These are phyloP conservation scores for Leccinum variicolor DNA, from an alignment of 768 basidiomycete species.

Conservation along the genomic window DNA sequence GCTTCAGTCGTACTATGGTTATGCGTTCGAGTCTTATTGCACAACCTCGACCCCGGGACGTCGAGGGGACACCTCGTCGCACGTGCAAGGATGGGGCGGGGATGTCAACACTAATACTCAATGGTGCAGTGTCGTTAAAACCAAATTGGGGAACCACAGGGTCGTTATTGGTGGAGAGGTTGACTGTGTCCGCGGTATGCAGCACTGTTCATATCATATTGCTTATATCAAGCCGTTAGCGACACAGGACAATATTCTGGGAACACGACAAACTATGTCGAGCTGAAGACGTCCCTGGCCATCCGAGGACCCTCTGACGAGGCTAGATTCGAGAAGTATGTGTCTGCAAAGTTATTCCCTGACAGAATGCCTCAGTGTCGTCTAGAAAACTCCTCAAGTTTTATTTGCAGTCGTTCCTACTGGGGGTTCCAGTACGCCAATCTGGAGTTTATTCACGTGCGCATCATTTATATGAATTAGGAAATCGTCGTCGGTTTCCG, in stretches of 20 bases:
- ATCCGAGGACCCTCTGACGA: conserved; percentile 67
- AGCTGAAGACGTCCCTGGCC: conserved; percentile 80
- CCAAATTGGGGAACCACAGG: conserved; percentile 69
- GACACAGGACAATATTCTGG: conserved; percentile 57
- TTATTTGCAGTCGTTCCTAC: conserved; percentile 87
- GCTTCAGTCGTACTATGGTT: conserved; percentile 75
- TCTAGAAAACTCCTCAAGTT: conserved; percentile 85
- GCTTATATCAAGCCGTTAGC: background rate
- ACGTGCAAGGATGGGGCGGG: conserved; percentile 61
- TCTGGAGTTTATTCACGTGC: background rate
- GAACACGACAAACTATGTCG: conserved; percentile 67
- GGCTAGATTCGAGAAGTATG: conserved; percentile 76
- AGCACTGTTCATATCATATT: background rate
- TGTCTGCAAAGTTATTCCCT: background rate
- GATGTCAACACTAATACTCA: conserved; percentile 87
- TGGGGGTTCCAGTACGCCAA: conserved; percentile 78
- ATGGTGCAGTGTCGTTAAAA: conserved; percentile 89
- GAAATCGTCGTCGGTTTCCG: conserved; percentile 88
- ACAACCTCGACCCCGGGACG: conserved; percentile 41
- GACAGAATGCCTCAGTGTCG: conserved; percentile 1
- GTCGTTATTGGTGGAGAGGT: conserved; percentile 88
- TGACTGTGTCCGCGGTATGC: conserved; percentile 77
- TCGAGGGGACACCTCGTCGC: conserved; percentile 21
- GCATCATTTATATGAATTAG: conserved; percentile 33
- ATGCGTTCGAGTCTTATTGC: conserved; percentile 88